Evolutionary conservation across 106 monocot genomes (phyloP).

Genomic region (Acorus gramineus): DNA sequence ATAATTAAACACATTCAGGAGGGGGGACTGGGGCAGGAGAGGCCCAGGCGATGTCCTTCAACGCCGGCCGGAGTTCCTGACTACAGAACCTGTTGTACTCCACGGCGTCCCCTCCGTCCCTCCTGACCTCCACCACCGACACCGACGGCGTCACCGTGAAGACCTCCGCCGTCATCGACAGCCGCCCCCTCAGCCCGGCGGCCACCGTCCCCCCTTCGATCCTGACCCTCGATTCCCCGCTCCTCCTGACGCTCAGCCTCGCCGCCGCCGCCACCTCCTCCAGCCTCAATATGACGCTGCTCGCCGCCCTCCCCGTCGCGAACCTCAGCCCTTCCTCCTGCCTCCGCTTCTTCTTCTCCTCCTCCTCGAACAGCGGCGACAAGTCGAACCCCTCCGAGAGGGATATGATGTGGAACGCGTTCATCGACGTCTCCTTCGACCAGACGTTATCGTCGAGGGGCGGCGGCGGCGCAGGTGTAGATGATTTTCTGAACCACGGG

Average conservation of each 20-base stretch:
- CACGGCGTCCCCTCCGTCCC: slow-evolving; percentile 32
- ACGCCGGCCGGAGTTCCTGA: slow-evolving; percentile 42
- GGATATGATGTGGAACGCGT: slow-evolving; percentile 72
- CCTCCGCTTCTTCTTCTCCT: slow-evolving; percentile 1
- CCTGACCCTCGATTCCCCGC: slow-evolving; percentile 30
- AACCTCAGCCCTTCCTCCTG: slow-evolving; percentile 37
- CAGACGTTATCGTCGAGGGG: slow-evolving; percentile 8
- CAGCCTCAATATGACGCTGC: slow-evolving; percentile 37
- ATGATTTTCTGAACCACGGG: slow-evolving; percentile 41
- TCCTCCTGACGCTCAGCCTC: slow-evolving; percentile 38
- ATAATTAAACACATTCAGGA: too few relatives aligned
- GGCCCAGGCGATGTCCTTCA: slow-evolving; percentile 45
- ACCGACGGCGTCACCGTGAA: slow-evolving; percentile 31
- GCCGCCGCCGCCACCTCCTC: slow-evolving; percentile 44
- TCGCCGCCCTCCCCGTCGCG: slow-evolving; percentile 47
- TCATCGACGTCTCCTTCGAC: slow-evolving; percentile 38
- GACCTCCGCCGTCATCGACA: slow-evolving; percentile 22
- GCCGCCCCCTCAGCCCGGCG: too few relatives aligned
- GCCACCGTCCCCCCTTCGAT: slow-evolving; percentile 24
- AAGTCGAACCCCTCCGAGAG: slow-evolving; percentile 67
- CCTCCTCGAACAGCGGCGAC: slow-evolving; percentile 41
- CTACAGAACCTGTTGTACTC: slow-evolving; percentile 44
- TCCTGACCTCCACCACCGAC: slow-evolving; percentile 42
- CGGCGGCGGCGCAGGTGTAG: neutral
- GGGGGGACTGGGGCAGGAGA: neutral